Conservation (phyloP, 495 filamentous ascomycete genomes). For the Talaromyces wortmannii region DNA sequence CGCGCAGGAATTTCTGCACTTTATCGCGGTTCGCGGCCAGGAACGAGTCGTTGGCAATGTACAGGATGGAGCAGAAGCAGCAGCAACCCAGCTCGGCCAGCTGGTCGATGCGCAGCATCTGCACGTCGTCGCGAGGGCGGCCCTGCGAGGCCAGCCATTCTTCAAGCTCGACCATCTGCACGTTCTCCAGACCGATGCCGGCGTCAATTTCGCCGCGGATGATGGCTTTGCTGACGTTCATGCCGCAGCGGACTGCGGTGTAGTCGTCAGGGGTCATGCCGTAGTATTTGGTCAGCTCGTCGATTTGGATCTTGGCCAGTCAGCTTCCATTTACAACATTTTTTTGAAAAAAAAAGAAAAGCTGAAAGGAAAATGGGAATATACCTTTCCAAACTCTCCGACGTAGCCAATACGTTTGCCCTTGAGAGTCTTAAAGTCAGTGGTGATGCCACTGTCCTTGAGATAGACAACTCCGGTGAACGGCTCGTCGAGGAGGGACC, state of each 20-base stretch:
- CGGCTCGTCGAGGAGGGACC: slow-evolving; percentile 62
- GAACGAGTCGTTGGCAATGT: slow-evolving; percentile 64
- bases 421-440: slow-evolving; percentile 54
- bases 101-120: slow-evolving; percentile 70
- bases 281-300: slow-evolving; percentile 66
- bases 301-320: slow-evolving; percentile 55
- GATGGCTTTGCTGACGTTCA: slow-evolving; percentile 59
- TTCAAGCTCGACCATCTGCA: slow-evolving; percentile 68
- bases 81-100: slow-evolving; percentile 66
- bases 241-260: slow-evolving; percentile 59
- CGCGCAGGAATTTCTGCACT: slow-evolving; percentile 51
- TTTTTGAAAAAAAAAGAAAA: too few species aligned
- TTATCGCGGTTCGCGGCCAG: slow-evolving; percentile 52
- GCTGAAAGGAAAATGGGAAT: not conserved
- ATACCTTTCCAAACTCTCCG: slow-evolving; percentile 60
- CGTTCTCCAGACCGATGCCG: slow-evolving; percentile 66
- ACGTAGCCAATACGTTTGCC: slow-evolving; percentile 67
- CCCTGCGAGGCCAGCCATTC: slow-evolving; percentile 57
- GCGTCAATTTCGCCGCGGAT: slow-evolving; percentile 60
- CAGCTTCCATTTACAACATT: not conserved
- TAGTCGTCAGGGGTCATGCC: slow-evolving; percentile 63
- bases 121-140: slow-evolving; percentile 54
- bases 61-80: slow-evolving; percentile 70
- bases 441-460: slow-evolving; percentile 60
- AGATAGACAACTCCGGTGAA: slow-evolving; percentile 69